These are phyloP conservation scores for Schizothecium vesticola DNA, from an alignment of 495 filamentous ascomycete genomes.

Conservation along the genomic window DNA sequence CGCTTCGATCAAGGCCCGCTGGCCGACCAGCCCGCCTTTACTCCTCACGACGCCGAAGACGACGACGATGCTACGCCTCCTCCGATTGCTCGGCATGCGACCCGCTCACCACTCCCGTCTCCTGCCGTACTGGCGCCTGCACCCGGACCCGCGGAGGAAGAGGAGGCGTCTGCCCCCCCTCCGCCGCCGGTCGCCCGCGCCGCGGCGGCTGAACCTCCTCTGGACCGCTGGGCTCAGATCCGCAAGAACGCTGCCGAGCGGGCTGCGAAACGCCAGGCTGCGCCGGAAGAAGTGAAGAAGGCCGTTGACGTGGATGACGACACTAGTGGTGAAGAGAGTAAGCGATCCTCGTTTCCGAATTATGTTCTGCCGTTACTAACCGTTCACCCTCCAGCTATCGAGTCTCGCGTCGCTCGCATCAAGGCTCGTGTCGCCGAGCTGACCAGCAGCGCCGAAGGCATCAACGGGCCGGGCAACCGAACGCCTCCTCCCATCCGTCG, in stretches of 20 bases:
- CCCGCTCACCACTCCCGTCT: conserved; percentile 22
- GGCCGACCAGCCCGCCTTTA: conserved; percentile 77
- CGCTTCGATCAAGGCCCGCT: conserved; percentile 90
- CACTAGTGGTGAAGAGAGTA: conserved; percentile 94
- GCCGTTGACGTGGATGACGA: conserved; percentile 66
- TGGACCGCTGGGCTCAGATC: conserved; percentile 91
- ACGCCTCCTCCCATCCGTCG: conserved; percentile 25
- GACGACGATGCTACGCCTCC: conserved; percentile 41
- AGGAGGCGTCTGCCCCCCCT: conserved; percentile 20
- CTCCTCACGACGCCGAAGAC: conserved; percentile 52
- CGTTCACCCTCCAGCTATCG: conserved; percentile 59
- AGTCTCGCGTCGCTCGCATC: conserved; percentile 93
- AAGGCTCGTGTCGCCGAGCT: conserved; percentile 94
- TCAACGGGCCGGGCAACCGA: conserved; percentile 10
- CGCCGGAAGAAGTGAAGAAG: conserved; percentile 50
- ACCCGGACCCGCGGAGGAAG: neutral
- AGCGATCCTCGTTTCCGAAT: conserved; percentile 27
- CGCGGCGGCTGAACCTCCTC: conserved; percentile 31
- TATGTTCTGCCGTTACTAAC: neutral
- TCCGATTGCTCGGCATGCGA: conserved; percentile 35
- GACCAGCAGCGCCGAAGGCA: conserved; percentile 57
- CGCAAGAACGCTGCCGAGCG: conserved; percentile 87
- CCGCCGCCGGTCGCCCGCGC: conserved; percentile 16
- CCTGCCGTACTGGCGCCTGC: neutral
- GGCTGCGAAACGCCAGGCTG: conserved; percentile 52